These are phyloP conservation scores for Suillus occidentalis DNA, from an alignment of 768 basidiomycete species.

Conservation along the genomic window DNA sequence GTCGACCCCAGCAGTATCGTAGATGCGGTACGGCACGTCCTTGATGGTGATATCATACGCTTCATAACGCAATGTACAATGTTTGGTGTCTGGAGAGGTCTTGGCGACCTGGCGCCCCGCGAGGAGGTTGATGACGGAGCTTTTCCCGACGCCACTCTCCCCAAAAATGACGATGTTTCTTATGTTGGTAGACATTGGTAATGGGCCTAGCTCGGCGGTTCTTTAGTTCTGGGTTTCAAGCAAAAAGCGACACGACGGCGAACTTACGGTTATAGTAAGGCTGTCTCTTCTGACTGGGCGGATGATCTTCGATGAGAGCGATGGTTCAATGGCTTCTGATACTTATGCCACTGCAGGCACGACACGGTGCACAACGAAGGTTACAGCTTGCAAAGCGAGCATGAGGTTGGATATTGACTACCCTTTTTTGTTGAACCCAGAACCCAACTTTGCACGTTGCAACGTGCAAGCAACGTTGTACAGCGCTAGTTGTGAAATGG, in stretches of 20 bases:
- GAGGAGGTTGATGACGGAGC: conserved; percentile 25
- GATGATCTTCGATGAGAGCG: too few relatives aligned
- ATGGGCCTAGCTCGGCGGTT: background rate
- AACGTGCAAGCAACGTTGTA: background rate
- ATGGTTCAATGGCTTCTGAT: background rate
- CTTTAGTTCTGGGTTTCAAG: background rate
- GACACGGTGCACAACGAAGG: background rate
- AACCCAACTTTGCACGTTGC: background rate
- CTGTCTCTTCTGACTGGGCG: background rate
- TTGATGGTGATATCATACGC: conserved; percentile 26
- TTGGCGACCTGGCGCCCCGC: conserved; percentile 27
- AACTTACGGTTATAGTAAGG: background rate
- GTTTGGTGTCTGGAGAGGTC: conserved; percentile 33
- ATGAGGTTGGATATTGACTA: background rate
- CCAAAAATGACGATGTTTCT: conserved; percentile 17
- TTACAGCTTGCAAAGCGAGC: background rate
- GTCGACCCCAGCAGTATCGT: conserved; percentile 4
- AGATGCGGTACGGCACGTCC: conserved; percentile 17
- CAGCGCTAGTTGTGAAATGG: background rate
- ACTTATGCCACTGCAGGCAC: background rate
- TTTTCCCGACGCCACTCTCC: conserved; percentile 7
- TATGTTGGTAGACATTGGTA: background rate
- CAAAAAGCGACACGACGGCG: background rate
- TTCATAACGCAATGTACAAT: conserved; percentile 36
- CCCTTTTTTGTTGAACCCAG: background rate